Evolutionary conservation across 805 yeast species (phyloP).

Genomic region (Myxozyma neotropica): DNA sequence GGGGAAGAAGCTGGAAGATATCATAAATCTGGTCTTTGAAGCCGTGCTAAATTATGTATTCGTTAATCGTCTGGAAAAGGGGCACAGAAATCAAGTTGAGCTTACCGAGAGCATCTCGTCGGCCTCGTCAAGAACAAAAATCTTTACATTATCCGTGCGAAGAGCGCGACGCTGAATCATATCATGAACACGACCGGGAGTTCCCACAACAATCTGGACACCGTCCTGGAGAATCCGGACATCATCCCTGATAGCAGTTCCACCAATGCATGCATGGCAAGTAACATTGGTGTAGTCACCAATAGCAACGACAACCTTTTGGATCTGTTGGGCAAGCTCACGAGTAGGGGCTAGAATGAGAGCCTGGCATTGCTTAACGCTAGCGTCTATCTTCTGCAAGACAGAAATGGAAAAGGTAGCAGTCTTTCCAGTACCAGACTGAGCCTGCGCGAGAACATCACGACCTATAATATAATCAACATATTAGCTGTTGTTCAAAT

Average conservation of each 20-base stretch:
- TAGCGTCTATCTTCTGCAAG: constrained; percentile 80
- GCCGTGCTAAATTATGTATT: constrained; percentile 54
- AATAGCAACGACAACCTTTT: constrained; percentile 78
- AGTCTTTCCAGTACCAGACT: constrained; percentile 98
- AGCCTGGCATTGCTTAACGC: constrained; percentile 78
- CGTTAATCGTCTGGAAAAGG: not conserved
- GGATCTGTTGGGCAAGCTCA: constrained; percentile 92
- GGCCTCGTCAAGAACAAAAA: constrained; percentile 94
- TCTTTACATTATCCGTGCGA: constrained; percentile 73
- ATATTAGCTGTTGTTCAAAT: not conserved
- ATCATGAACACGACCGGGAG: constrained; percentile 95
- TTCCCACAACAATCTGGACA: constrained; percentile 91
- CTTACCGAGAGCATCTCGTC: constrained; percentile 77
- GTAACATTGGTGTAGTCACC: constrained; percentile 87
- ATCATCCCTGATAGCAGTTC: constrained; percentile 81
- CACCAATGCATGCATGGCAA: constrained; percentile 93
- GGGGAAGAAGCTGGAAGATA: constrained; percentile 80
- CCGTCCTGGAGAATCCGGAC: constrained; percentile 73
- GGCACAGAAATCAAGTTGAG: not conserved
- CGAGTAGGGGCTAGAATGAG: constrained; percentile 92
- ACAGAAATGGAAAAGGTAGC: constrained; percentile 96
- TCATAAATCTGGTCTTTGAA: constrained; percentile 95
- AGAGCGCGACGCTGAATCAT: constrained; percentile 83
- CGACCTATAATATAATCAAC: constrained; percentile 43
- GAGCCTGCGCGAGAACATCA: constrained; percentile 98